Conservation (phyloP, 176 grass and related monocot species). For the Eremochloa ophiuroides region DNA sequence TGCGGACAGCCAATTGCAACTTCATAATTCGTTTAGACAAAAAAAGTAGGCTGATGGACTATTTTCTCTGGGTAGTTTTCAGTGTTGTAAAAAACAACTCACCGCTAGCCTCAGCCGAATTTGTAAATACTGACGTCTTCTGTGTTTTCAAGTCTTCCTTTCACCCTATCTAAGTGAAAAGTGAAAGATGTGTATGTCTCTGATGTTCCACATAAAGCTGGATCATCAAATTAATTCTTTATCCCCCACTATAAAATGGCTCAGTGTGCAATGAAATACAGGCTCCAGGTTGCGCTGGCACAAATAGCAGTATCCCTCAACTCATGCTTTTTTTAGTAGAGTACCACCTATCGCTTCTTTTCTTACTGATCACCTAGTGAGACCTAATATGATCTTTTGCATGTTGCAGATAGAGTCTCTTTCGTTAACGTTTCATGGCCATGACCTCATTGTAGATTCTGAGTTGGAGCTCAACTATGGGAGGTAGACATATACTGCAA, state of each 20-base stretch:
- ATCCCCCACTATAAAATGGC: not conserved
- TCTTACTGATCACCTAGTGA: not conserved
- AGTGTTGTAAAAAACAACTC: not conserved
- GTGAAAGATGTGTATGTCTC: not conserved
- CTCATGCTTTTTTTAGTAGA: not conserved
- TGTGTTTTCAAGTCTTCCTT: not conserved
- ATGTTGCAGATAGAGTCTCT: slow-evolving; percentile 85
- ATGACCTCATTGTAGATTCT: slow-evolving; percentile 98
- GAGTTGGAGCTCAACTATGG: slow-evolving; percentile 96
- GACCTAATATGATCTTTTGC: not conserved
- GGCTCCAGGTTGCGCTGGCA: not conserved
- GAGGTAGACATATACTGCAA: slow-evolving; percentile 40
- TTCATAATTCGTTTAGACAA: not conserved
- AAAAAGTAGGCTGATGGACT: not conserved
- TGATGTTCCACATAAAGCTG: not conserved
- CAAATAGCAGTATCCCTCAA: not conserved
- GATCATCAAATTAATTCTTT: not conserved
- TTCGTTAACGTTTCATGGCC: slow-evolving; percentile 93
- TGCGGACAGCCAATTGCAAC: not conserved
- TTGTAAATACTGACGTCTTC: not conserved
- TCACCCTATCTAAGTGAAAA: too few relatives aligned
- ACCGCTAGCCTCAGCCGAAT: not conserved
- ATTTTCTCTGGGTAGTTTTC: not conserved
- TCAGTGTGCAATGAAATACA: not conserved
- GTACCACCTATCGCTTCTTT: not conserved